These are phyloP conservation scores for Erodium maritimum DNA, from an alignment of 345 rosid species.

Conservation along the genomic window DNA sequence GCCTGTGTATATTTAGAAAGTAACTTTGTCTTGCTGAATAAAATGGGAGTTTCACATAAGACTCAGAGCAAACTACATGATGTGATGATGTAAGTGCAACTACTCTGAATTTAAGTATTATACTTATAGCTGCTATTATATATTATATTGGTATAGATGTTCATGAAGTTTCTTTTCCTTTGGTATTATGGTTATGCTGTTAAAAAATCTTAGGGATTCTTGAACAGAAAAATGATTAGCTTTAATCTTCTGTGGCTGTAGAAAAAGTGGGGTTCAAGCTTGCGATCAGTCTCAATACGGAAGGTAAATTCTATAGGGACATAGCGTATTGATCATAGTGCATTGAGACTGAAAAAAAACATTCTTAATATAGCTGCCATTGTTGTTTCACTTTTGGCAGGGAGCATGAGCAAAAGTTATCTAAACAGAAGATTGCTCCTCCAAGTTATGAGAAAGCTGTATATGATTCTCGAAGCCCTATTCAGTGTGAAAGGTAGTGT, in stretches of 20 bases:
- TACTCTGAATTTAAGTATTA: neutral
- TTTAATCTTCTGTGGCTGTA: slow-evolving; percentile 17
- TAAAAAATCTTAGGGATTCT: neutral
- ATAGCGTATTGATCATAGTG: neutral
- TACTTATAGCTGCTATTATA: neutral
- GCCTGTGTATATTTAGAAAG: no score
- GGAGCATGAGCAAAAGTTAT: slow-evolving; percentile 51
- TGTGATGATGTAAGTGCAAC: no score
- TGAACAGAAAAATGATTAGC: slow-evolving; percentile 4
- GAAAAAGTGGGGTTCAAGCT: slow-evolving; percentile 55
- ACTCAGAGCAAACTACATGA: no score
- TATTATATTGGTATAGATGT: neutral
- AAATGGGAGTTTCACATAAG: no score
- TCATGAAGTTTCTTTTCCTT: slow-evolving; percentile 2
- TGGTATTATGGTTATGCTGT: neutral
- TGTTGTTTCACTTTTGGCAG: slow-evolving; percentile 22
- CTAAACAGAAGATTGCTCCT: slow-evolving; percentile 81
- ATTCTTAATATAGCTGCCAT: neutral
- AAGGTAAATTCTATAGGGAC: slow-evolving; percentile 31
- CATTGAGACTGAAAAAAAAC: neutral
- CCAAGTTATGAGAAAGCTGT: slow-evolving; percentile 89
- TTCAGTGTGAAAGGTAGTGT: slow-evolving; percentile 57
- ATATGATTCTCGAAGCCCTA: slow-evolving; percentile 65
- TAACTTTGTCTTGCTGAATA: no score
- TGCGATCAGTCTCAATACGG: slow-evolving; percentile 59